Evolutionary conservation across 2,329 filamentous ascomycete genomes (phyloP).

Genomic region (Pseudogymnoascus sp.): DNA sequence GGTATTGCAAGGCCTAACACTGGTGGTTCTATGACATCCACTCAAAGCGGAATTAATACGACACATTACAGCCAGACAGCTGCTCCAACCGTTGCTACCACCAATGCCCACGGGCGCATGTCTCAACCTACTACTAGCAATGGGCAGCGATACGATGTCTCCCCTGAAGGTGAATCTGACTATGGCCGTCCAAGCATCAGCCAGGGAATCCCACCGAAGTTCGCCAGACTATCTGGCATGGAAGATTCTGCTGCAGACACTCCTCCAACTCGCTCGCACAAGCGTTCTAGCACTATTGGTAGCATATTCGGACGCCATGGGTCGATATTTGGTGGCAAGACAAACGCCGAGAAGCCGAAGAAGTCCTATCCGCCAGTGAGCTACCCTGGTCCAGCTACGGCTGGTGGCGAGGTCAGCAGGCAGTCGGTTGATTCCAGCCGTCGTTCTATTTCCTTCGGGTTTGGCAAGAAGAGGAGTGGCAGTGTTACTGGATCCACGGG

Average conservation of each 20-base stretch:
- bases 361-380: slow-evolving; percentile 78
- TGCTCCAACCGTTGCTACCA: slow-evolving; percentile 78
- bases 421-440: slow-evolving; percentile 67
- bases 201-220: slow-evolving; percentile 45
- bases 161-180: slow-evolving; percentile 52
- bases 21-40: slow-evolving; percentile 69
- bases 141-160: slow-evolving; percentile 64
- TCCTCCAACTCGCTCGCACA: slow-evolving; percentile 39
- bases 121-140: slow-evolving; percentile 62
- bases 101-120: slow-evolving; percentile 83
- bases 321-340: slow-evolving; percentile 66
- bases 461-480: slow-evolving; percentile 65
- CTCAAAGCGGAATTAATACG: slow-evolving; percentile 36
- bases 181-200: slow-evolving; percentile 55
- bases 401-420: slow-evolving; percentile 34
- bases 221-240: slow-evolving; percentile 52
- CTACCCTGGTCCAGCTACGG: slow-evolving; percentile 68
- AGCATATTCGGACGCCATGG: slow-evolving; percentile 77
- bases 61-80: slow-evolving; percentile 75
- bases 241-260: slow-evolving; percentile 29
- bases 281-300: slow-evolving; percentile 68
- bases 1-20: slow-evolving; percentile 62
- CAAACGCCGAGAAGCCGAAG: slow-evolving; percentile 55
- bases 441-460: slow-evolving; percentile 62
- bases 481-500: slow-evolving; percentile 52